These are phyloP conservation scores for Chimonanthus praecox DNA, from an alignment of 164 flowering plant species.

Conservation along the genomic window DNA sequence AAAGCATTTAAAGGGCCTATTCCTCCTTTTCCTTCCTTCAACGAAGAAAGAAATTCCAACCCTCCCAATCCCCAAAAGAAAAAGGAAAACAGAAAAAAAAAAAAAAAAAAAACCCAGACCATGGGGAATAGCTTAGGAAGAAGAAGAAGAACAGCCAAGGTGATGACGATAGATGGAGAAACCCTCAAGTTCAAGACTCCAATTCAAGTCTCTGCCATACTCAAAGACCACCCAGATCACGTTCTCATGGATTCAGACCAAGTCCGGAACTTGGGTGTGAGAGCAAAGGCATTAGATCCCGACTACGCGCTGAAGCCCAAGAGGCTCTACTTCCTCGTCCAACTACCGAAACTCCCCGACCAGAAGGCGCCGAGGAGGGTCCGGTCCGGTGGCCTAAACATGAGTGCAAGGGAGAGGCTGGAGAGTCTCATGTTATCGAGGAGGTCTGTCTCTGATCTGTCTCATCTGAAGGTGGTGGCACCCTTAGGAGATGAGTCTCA, in stretches of 20 bases:
- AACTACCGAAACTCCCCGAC: slow-evolving; percentile 31
- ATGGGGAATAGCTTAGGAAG: slow-evolving; percentile 59
- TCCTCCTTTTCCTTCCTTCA: neutral
- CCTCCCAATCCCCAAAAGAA: neutral
- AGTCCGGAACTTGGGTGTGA: slow-evolving; percentile 39
- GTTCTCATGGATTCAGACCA: slow-evolving; percentile 45
- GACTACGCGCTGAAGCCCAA: slow-evolving; percentile 35
- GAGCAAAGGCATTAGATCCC: slow-evolving; percentile 47
- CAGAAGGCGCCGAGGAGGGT: slow-evolving; percentile 27
- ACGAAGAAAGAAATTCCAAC: neutral
- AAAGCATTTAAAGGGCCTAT: no score
- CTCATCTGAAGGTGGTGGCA: slow-evolving; percentile 11
- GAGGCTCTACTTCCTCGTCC: slow-evolving; percentile 44
- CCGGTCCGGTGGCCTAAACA: slow-evolving; percentile 35
- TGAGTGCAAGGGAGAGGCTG: slow-evolving; percentile 59
- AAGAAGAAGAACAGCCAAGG: slow-evolving; percentile 28
- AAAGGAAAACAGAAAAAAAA: no score
- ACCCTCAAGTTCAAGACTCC: slow-evolving; percentile 48
- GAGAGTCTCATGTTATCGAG: slow-evolving; percentile 45
- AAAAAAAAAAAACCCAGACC: neutral
- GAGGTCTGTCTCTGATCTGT: slow-evolving; percentile 36
- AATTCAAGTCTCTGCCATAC: slow-evolving; percentile 24
- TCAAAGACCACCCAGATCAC: slow-evolving; percentile 43
- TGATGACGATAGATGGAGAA: slow-evolving; percentile 53
- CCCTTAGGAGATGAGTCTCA: neutral